Evolutionary conservation across 805 yeast genomes (phyloP), one percentile per base, ranked within the genome.

Genomic region (Schwanniomyces vanrijiae): DNA sequence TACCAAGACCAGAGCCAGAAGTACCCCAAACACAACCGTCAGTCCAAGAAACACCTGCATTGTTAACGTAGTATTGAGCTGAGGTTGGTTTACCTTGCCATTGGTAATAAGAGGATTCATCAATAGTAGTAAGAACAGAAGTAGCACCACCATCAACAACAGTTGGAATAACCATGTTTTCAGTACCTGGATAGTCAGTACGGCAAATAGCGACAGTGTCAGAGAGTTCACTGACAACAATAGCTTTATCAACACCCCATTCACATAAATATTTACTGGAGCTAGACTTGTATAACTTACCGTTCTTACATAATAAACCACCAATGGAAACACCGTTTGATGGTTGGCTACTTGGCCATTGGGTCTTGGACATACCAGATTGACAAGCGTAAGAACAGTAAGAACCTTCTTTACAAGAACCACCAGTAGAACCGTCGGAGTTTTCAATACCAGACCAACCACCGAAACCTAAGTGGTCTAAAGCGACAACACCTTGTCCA

Each of bases 101-200:
- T 48, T 65, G 66, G 82, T 82, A 94, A 81, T 92, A 92, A 54
- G 76, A 61, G 55, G 75, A 85, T 65, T 83, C 81, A 69, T 90
- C 79, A 53, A 91, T 97, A 56, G 86, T 95, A 45, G 96, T 78
- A 57, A 90, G 74, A 48, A 86, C 85, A 61, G 77, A 68, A 33
- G 78, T 57, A 33, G 74, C 60, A 59, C 96, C 96, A 49, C 86
- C 87, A 28, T 66, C 68, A 44, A 91, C 86, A 53, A 81, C 75
- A 50, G 98, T 91, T 68, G 99, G 98, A 52, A 92, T 80, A 56
- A 85, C 95, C 98, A 92, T 94, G 81, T 90, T 90, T 78, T 92
- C 99, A 55, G 97, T 86, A 76, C 99, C 99, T 64, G 99, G 99
- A 82, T 92, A 92, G 70, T 92, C 99, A 52, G 99, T 92, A 78